Percentiles rank a stretch among this genome's conserved stretches.
Conservation (phyloP, 805 yeast species). For the Teunomyces barrocoloradensis region DNA sequence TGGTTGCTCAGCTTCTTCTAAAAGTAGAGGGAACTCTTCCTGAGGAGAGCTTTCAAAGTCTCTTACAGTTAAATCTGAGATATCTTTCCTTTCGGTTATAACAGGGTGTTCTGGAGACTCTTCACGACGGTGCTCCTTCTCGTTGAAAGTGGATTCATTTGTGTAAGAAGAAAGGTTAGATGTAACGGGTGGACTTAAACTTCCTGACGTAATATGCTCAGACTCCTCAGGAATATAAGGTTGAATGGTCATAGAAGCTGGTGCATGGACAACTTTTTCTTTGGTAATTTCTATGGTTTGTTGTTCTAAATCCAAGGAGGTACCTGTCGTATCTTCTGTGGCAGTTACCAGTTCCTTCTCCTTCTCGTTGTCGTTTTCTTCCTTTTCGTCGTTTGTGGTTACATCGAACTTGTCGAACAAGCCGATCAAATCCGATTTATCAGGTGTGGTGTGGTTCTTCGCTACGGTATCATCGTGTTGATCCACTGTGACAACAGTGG, state of each 20-base stretch:
- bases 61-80: slow-evolving; percentile 13
- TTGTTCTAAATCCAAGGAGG: background rate
- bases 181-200: background rate
- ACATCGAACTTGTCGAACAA: slow-evolving; percentile 37
- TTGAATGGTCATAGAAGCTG: background rate
- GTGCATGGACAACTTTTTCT: slow-evolving; percentile 1
- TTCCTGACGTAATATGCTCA: background rate
- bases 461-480: slow-evolving; percentile 5
- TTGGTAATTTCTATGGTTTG: background rate
- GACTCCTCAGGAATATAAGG: slow-evolving; percentile 2
- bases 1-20: background rate
- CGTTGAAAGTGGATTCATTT: background rate
- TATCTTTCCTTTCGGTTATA: slow-evolving; percentile 5
- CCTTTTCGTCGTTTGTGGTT: slow-evolving; percentile 1
- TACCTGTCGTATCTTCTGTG: slow-evolving; percentile 2
- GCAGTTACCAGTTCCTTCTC: slow-evolving; percentile 8
- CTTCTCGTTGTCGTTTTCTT: slow-evolving; percentile 3
- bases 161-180: slow-evolving; percentile 2
- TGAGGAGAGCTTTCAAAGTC: slow-evolving; percentile 13
- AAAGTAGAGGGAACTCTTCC: slow-evolving; percentile 15
- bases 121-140: slow-evolving; percentile 1
- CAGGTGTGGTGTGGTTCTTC: background rate
- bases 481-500: slow-evolving; percentile 20
- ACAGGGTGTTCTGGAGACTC: background rate
- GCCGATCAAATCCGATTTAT: slow-evolving; percentile 23